phyloP scores from a whole-genome alignment of 2,329 filamentous ascomycete genomes.

The Thermothelomyces thermophilus region DNA sequence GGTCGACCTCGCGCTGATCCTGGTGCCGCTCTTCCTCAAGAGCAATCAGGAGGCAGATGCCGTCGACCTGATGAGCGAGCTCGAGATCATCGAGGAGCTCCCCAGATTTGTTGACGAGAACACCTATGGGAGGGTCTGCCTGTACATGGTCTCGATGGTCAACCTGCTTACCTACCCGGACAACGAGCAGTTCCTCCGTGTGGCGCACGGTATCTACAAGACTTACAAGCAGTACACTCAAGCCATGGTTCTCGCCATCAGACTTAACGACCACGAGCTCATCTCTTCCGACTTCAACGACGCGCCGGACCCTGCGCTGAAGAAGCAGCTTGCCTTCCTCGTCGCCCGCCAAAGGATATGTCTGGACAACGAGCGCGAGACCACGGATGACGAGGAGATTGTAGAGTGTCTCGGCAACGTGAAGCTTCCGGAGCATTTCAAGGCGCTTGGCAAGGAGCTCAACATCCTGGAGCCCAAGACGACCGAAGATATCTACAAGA shows the following conservation, averaged over 20 bases:
- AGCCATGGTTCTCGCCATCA: slow-evolving; percentile 89
- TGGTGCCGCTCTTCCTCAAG: slow-evolving; percentile 92
- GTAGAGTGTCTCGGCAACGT: slow-evolving; percentile 82
- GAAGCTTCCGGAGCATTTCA: slow-evolving; percentile 86
- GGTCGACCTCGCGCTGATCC: slow-evolving; percentile 71
- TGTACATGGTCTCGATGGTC: slow-evolving; percentile 99
- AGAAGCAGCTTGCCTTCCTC: slow-evolving; percentile 91
- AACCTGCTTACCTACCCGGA: slow-evolving; percentile 95
- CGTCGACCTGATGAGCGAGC: slow-evolving; percentile 91
- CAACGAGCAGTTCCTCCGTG: slow-evolving; percentile 89
- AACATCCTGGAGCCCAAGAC: slow-evolving; percentile 96
- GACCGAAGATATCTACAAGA: slow-evolving; percentile 99
- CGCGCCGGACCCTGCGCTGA: slow-evolving; percentile 72
- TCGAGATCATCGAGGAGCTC: slow-evolving; percentile 94
- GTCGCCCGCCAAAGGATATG: slow-evolving; percentile 87
- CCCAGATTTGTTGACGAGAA: slow-evolving; percentile 86
- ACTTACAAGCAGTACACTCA: slow-evolving; percentile 89
- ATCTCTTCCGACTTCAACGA: slow-evolving; percentile 77
- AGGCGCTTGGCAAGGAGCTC: slow-evolving; percentile 85
- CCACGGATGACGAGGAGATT: slow-evolving; percentile 66
- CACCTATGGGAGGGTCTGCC: slow-evolving; percentile 84
- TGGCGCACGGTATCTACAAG: slow-evolving; percentile 89
- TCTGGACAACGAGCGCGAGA: slow-evolving; percentile 57
- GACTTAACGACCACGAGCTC: slow-evolving; percentile 78
- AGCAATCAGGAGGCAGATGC: slow-evolving; percentile 98